These are phyloP conservation scores for Boletus reticulatus DNA, from an alignment of 768 basidiomycete species.

Conservation along the genomic window DNA sequence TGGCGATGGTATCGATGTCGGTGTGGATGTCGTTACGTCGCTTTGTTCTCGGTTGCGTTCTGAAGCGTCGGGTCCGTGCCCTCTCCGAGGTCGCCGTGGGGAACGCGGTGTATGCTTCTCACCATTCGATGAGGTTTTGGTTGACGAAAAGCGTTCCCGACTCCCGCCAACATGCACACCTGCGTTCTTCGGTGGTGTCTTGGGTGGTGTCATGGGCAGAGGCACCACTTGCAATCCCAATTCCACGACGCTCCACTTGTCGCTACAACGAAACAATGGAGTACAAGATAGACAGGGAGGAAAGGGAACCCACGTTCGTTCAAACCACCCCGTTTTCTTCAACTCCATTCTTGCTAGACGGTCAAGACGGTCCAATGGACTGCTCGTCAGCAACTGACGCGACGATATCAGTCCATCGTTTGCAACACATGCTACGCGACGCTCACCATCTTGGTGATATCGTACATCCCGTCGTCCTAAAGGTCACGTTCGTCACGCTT, in stretches of 20 bases:
- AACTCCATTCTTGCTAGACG: slow-evolving; percentile 26
- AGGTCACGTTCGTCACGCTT: not conserved
- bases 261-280: slow-evolving; percentile 12
- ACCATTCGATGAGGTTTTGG: not conserved
- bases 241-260: slow-evolving; percentile 28
- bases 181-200: not conserved
- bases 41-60: not conserved
- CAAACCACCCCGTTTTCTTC: slow-evolving; percentile 32
- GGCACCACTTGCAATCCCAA: slow-evolving; percentile 17
- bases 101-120: not conserved
- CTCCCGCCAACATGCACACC: not conserved
- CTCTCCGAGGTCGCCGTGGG: not conserved
- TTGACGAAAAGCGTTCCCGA: not conserved
- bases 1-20: not conserved
- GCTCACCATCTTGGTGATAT: slow-evolving; percentile 30
- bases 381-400: slow-evolving; percentile 19
- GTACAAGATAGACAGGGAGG: fast-evolving
- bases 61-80: not conserved
- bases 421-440: not conserved
- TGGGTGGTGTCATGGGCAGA: slow-evolving; percentile 8
- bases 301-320: slow-evolving; percentile 20
- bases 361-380: slow-evolving; percentile 31
- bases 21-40: not conserved
- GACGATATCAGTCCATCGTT: slow-evolving; percentile 5
- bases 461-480: slow-evolving; percentile 13